A percentile compares a stretch with the other conserved stretches of the same genome.
These are phyloP conservation scores for Rauvolfia tetraphylla DNA, from an alignment of 257 asterid species.

Conservation along the genomic window DNA sequence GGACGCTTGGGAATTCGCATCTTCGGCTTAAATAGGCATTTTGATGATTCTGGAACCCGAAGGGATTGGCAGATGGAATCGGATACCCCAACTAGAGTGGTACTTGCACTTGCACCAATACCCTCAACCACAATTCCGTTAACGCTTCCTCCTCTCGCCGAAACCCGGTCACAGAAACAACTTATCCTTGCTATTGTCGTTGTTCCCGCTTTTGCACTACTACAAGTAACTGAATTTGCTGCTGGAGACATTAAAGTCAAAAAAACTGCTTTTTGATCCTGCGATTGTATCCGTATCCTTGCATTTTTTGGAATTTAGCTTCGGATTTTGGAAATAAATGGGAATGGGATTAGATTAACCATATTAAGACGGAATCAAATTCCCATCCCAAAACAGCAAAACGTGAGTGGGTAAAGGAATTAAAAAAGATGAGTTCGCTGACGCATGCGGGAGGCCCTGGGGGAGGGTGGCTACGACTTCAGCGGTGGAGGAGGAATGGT, in stretches of 20 bases:
- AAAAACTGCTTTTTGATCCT: neutral
- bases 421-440: neutral
- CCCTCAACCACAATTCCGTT: neutral
- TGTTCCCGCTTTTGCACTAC: neutral
- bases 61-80: slow-evolving; percentile 28
- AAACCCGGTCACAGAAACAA: neutral
- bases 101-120: neutral
- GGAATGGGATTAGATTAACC: neutral
- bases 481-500: too few relatives aligned
- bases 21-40: slow-evolving; percentile 54
- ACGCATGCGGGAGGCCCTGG: neutral
- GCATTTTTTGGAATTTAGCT: neutral
- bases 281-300: neutral
- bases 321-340: neutral
- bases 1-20: slow-evolving; percentile 67
- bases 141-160: neutral
- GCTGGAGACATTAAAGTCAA: slow-evolving; percentile 6
- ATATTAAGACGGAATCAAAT: slow-evolving; percentile 9
- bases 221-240: slow-evolving; percentile 1
- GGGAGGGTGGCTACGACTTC: neutral
- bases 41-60: slow-evolving; percentile 13
- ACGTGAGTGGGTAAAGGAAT: neutral
- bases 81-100: slow-evolving; percentile 26
- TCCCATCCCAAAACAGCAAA: neutral
- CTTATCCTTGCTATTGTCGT: neutral